Conservation (phyloP, 768 basidiomycete genomes). For the Leccinum barrowsii region DNA sequence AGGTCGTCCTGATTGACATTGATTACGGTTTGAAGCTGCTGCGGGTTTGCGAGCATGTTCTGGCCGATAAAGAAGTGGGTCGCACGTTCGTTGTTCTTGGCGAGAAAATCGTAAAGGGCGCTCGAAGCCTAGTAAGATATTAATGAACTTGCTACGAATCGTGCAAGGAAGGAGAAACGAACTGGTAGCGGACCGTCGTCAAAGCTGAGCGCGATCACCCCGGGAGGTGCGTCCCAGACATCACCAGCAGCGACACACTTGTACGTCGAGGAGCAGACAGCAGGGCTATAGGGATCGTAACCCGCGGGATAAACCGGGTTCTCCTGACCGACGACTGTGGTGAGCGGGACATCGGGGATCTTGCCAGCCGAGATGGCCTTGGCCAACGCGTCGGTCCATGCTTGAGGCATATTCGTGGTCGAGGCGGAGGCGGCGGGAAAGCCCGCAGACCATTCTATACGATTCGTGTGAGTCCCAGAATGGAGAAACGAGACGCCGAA, state of each 20-base stretch:
- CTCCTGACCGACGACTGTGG: slow-evolving; percentile 34
- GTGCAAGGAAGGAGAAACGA: slow-evolving; percentile 11
- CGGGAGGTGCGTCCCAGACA: slow-evolving; percentile 73
- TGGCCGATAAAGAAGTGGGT: slow-evolving; percentile 91
- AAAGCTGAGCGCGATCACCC: slow-evolving; percentile 62
- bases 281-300: slow-evolving; percentile 39
- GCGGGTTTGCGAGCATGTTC: slow-evolving; percentile 61
- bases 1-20: slow-evolving; percentile 35
- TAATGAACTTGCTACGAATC: slow-evolving; percentile 2
- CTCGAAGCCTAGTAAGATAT: slow-evolving; percentile 34
- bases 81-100: slow-evolving; percentile 58
- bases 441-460: slow-evolving; percentile 56
- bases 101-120: slow-evolving; percentile 62
- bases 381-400: slow-evolving; percentile 71
- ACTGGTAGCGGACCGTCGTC: slow-evolving; percentile 76
- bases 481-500: neutral
- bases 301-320: slow-evolving; percentile 39
- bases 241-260: slow-evolving; percentile 61
- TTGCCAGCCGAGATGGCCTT: slow-evolving; percentile 63
- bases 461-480: neutral
- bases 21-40: slow-evolving; percentile 53
- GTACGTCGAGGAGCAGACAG: slow-evolving; percentile 76
- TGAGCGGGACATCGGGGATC: slow-evolving; percentile 65
- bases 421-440: slow-evolving; percentile 59
- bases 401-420: slow-evolving; percentile 49